Conservation (phyloP, 169 alveolate species). For the Eimeria acervulina region DNA sequence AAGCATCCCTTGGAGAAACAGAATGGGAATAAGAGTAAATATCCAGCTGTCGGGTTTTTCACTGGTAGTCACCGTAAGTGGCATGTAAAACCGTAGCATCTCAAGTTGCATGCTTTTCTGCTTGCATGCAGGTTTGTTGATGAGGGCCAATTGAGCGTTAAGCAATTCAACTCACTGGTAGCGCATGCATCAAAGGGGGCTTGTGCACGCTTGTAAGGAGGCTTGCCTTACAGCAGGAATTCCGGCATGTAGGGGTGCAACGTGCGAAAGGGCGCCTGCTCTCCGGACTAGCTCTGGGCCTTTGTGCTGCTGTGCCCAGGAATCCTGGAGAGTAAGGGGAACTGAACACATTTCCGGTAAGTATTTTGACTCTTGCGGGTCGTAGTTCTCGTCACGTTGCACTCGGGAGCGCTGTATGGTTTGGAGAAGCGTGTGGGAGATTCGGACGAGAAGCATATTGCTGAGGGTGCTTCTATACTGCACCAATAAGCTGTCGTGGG, state of each 20-base stretch:
- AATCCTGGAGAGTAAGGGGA: too few relatives aligned
- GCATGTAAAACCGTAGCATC: not conserved
- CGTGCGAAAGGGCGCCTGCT: not conserved
- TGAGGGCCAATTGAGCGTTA: not conserved
- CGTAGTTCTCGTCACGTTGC: too few relatives aligned
- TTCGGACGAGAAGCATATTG: too few relatives aligned
- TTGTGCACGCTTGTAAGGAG: not conserved
- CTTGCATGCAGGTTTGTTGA: not conserved
- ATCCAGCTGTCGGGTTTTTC: not conserved
- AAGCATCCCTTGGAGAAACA: not conserved
- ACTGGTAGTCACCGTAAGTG: not conserved
- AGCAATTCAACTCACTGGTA: not conserved
- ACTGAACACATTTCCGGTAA: too few relatives aligned
- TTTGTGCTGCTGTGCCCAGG: too few relatives aligned
- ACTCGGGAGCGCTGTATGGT: too few relatives aligned
- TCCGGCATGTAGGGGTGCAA: not conserved
- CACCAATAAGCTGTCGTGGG: too few relatives aligned
- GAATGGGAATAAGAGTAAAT: not conserved
- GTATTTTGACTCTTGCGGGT: too few relatives aligned
- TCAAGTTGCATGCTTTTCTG: not conserved
- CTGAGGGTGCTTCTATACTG: too few relatives aligned
- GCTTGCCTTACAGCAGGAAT: not conserved
- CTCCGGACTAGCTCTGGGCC: not conserved
- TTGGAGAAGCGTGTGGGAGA: too few relatives aligned
- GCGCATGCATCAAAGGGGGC: not conserved